These are phyloP conservation scores for Keithomyces neogunnii DNA, from an alignment of 2,329 filamentous ascomycete species.

Conservation along the genomic window DNA sequence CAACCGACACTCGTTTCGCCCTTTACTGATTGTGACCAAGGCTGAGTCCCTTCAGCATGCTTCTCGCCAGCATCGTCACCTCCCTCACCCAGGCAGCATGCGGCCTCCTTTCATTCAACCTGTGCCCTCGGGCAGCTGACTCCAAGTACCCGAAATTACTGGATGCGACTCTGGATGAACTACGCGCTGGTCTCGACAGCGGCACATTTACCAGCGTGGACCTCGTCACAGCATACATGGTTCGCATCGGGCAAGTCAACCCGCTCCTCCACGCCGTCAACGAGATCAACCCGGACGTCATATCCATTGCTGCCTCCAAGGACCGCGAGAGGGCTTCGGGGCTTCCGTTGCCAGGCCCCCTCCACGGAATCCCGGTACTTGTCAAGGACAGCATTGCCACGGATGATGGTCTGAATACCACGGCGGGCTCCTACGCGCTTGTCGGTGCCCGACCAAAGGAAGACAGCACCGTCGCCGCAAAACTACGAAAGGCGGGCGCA, in stretches of 20 bases:
- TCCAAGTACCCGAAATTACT: slow-evolving; percentile 4
- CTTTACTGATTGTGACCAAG: no score
- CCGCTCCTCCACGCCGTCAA: slow-evolving; percentile 18
- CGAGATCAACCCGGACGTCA: slow-evolving; percentile 29
- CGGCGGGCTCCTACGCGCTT: slow-evolving; percentile 54
- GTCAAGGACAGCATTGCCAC: slow-evolving; percentile 63
- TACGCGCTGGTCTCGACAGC: slow-evolving; percentile 11
- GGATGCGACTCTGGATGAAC: slow-evolving; percentile 14
- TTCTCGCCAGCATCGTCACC: not conserved
- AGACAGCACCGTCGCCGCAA: slow-evolving; percentile 51
- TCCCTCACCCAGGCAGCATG: not conserved
- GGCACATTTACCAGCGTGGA: slow-evolving; percentile 27
- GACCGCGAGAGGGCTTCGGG: slow-evolving; percentile 18
- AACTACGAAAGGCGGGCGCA: slow-evolving; percentile 51
- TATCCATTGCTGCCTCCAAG: slow-evolving; percentile 25
- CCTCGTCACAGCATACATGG: slow-evolving; percentile 22
- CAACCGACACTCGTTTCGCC: no score
- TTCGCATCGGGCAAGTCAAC: slow-evolving; percentile 18
- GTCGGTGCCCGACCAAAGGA: slow-evolving; percentile 44
- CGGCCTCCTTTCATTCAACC: not conserved
- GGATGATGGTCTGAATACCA: slow-evolving; percentile 53
- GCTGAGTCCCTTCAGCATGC: not conserved
- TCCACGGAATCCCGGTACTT: slow-evolving; percentile 57
- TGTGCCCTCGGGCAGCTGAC: not conserved
- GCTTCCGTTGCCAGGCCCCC: slow-evolving; percentile 25